phyloP scores from a whole-genome alignment of 148 eudicot genomes.

The Spergularia marina region DNA sequence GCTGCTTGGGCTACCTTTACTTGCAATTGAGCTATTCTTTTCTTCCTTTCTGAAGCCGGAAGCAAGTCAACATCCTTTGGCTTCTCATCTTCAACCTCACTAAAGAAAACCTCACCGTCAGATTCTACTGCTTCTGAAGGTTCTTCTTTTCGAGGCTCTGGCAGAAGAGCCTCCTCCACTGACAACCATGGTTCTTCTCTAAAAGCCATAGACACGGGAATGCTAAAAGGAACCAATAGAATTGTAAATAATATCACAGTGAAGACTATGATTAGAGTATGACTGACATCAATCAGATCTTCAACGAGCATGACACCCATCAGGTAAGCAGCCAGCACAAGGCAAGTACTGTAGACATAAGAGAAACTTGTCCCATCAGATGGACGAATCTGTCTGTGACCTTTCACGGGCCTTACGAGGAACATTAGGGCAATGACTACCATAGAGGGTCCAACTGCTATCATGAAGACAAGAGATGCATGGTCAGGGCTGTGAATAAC shows the following conservation, averaged over 20 bases:
- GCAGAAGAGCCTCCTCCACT: conserved; percentile 53
- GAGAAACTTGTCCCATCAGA: conserved; percentile 68
- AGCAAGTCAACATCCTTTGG: conserved; percentile 63
- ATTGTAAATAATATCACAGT: conserved; percentile 57
- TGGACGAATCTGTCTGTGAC: conserved; percentile 70
- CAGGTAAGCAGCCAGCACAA: conserved; percentile 81
- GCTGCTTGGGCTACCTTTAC: conserved; percentile 77
- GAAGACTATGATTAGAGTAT: conserved; percentile 51
- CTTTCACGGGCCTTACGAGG: conserved; percentile 78
- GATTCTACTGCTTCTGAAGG: conserved; percentile 35
- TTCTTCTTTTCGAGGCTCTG: conserved; percentile 40
- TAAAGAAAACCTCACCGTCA: conserved; percentile 60
- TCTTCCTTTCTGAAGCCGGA: conserved; percentile 71
- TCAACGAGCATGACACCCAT: conserved; percentile 92
- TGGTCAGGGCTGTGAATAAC: conserved; percentile 64
- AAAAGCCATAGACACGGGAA: conserved; percentile 54
- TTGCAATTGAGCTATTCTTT: conserved; percentile 72
- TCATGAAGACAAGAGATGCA: conserved; percentile 90
- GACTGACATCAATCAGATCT: conserved; percentile 63
- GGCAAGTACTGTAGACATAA: conserved; percentile 65
- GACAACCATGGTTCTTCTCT: conserved; percentile 46
- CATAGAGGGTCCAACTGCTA: conserved; percentile 92
- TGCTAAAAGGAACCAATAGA: conserved; percentile 51
- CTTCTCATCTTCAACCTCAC: conserved; percentile 86
- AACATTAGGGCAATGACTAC: conserved; percentile 77